Evolutionary conservation across 768 basidiomycete species (phyloP).

Genomic region (Amanita fuliginea): DNA sequence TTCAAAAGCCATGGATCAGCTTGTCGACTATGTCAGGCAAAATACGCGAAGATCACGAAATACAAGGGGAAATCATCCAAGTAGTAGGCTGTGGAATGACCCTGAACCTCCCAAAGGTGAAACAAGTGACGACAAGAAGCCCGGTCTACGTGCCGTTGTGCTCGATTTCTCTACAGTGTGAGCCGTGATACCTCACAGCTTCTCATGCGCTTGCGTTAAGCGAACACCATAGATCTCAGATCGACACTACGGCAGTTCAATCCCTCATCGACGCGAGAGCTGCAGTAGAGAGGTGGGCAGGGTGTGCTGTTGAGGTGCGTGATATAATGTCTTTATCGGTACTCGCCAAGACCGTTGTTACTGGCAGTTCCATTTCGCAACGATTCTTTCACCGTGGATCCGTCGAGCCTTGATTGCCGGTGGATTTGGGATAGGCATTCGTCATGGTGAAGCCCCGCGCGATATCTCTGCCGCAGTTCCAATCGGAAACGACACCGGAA

Average conservation of each 20-base stretch:
- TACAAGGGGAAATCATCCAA: constrained; percentile 44
- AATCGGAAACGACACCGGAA: constrained; percentile 32
- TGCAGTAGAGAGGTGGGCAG: constrained; percentile 82
- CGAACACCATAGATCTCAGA: constrained; percentile 45
- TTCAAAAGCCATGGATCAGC: constrained; percentile 50
- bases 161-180: constrained; percentile 83
- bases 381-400: constrained; percentile 89
- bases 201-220: background rate
- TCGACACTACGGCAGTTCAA: constrained; percentile 90
- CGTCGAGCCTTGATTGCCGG: constrained; percentile 81
- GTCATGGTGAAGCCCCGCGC: constrained; percentile 25
- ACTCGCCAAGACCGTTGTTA: background rate
- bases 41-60: constrained; percentile 72
- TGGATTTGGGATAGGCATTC: constrained; percentile 74
- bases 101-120: constrained; percentile 56
- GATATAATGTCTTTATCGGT: background rate
- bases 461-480: constrained; percentile 80
- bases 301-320: constrained; percentile 60
- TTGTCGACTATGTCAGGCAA: constrained; percentile 76
- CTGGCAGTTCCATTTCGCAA: constrained; percentile 83
- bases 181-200: constrained; percentile 15
- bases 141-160: constrained; percentile 74
- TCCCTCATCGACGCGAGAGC: constrained; percentile 80
- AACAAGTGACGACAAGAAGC: constrained; percentile 40
- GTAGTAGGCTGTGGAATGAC: constrained; percentile 93